Conservation (phyloP, 345 rosid genomes). For the Laguncularia racemosa region DNA sequence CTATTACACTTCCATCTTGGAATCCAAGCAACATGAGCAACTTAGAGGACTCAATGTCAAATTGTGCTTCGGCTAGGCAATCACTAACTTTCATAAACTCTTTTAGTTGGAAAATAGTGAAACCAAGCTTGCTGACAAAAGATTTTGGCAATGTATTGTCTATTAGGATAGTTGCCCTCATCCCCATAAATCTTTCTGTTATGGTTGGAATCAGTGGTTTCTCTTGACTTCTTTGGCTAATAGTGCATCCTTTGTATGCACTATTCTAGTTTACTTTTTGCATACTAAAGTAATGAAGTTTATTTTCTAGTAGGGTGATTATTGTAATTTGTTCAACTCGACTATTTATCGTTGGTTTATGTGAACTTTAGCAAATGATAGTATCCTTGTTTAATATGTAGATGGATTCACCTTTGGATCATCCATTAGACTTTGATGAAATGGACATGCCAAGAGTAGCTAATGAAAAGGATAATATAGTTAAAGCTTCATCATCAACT, state of each 20-base stretch:
- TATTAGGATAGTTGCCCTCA: slow-evolving; percentile 66
- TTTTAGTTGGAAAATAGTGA: slow-evolving; percentile 27
- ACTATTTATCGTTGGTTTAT: too few species aligned
- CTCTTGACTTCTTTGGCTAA: slow-evolving; percentile 15
- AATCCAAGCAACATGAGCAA: slow-evolving; percentile 65
- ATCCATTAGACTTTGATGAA: too few species aligned
- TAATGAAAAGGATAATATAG: too few species aligned
- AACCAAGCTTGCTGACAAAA: slow-evolving; percentile 48
- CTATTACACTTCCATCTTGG: slow-evolving; percentile 42
- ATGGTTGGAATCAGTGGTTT: slow-evolving; percentile 24
- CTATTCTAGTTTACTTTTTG: too few species aligned
- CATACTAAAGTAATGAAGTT: too few species aligned
- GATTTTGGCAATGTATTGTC: slow-evolving; percentile 34
- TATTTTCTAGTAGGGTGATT: too few species aligned
- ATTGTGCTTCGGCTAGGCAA: slow-evolving; percentile 12
- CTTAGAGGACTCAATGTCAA: slow-evolving; percentile 25
- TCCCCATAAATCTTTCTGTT: slow-evolving; percentile 75
- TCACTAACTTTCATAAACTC: slow-evolving; percentile 23
- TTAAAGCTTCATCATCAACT: too few species aligned
- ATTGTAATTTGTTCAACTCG: too few species aligned
- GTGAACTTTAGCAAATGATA: too few species aligned
- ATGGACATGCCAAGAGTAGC: too few species aligned
- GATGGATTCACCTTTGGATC: too few species aligned
- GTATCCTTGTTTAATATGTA: too few species aligned
- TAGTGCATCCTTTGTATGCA: slow-evolving; percentile 15